Conservation (phyloP, 805 yeast species). For the Sungouiozyma intestinalis region DNA sequence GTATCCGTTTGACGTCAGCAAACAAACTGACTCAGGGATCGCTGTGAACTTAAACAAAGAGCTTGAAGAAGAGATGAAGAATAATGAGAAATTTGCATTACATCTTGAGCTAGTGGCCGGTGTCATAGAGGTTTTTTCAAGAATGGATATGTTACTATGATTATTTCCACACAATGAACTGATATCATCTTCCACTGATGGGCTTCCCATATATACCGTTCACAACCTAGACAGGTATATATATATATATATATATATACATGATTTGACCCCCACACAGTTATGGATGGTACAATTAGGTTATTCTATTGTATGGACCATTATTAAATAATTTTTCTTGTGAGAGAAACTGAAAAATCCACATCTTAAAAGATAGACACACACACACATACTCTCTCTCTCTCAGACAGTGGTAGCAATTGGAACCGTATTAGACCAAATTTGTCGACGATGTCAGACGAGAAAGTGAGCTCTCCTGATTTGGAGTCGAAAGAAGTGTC, state of each 20-base stretch:
- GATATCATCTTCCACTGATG: too few species aligned
- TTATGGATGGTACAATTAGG: neutral
- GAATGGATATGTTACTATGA: slow-evolving; percentile 81
- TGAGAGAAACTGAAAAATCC: neutral
- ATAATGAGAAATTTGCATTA: slow-evolving; percentile 39
- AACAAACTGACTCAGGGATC: slow-evolving; percentile 51
- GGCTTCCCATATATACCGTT: too few species aligned
- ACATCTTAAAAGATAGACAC: neutral
- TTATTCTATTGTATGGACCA: too few species aligned
- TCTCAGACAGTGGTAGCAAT: neutral
- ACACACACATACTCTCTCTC: neutral
- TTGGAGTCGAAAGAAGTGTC: slow-evolving; percentile 3
- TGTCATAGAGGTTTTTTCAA: slow-evolving; percentile 77
- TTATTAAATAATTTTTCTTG: too few species aligned
- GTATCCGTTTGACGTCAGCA: slow-evolving; percentile 60
- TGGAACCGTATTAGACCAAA: neutral
- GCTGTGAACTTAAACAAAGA: slow-evolving; percentile 54
- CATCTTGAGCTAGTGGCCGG: slow-evolving; percentile 88
- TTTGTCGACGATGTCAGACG: neutral
- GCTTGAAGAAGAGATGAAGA: slow-evolving; percentile 35
- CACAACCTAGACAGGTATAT: too few species aligned
- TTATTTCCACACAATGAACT: too few species aligned
- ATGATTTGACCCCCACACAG: neutral
- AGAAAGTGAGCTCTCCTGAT: neutral
- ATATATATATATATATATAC: too few species aligned